Evolutionary conservation across 768 basidiomycete species (phyloP), one percentile per base, ranked within the genome.

Genomic region (Mycena rebaudengoi): DNA sequence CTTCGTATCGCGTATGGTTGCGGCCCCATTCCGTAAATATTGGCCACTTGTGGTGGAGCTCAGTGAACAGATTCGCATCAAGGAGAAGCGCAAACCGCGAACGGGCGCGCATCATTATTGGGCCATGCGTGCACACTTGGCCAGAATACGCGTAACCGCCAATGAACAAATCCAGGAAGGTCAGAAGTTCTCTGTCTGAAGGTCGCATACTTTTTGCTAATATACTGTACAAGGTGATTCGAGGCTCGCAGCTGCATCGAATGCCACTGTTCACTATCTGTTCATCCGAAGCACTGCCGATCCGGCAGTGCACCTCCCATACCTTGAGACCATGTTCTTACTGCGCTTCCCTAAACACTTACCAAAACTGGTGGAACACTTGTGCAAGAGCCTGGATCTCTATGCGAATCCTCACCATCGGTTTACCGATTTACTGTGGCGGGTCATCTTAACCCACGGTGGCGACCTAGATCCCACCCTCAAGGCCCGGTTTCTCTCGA

Each of bases 71-170:
- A 68, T 68, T 21, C 62, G 59, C 39, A 39, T 61, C 16, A 59
- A 62, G 10, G 28, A 39, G 35, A 54, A 40, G 20, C 49, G 60
- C 30, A 61, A 43, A 39, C 46, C 50, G 18, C 63, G 30, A 65
- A 75, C 30, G 16, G 73, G 76, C 41, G 77, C 81, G n/a, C 88
- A 91, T 70, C 79, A 80, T 48, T 91, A 85, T 72, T 91, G 89
- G 89, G 70, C 85, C 46, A 85, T 91, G 84, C 82, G 76, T 32
- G 83, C 83, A 13, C 69, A 76, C 29, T 73, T 86, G 10, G 78
- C 76, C 14, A 65, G 65, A 29, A 69, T 73, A 23, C 69, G 68
- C n/a, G 49, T 58, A 25, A 43, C 62, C 25, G 50, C 73, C 35
- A 67, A 65, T 29, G 65, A n/a, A 57, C 23, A n/a, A n/a, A n/a